A percentile compares a stretch with the other conserved stretches of the same genome.
These are phyloP conservation scores for Gamarada debralockiae DNA, from an alignment of 495 filamentous ascomycete genomes.

Conservation along the genomic window DNA sequence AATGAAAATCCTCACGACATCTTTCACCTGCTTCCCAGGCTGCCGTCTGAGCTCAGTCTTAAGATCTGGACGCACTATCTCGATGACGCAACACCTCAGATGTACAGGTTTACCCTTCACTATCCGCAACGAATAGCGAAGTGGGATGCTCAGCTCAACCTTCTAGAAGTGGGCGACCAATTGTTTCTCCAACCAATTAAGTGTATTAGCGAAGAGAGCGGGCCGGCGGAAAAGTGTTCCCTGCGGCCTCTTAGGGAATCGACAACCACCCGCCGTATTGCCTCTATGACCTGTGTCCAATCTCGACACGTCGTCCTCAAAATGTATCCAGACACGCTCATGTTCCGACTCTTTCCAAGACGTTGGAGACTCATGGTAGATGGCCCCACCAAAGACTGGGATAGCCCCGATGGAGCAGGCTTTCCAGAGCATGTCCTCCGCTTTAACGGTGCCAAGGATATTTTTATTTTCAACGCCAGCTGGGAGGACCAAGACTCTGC, in stretches of 20 bases:
- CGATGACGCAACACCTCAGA: not conserved
- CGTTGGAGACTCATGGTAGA: not conserved
- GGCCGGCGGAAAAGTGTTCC: not conserved
- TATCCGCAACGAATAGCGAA: not conserved
- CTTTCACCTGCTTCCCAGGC: not conserved
- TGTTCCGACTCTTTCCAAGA: not conserved
- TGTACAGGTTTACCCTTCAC: conserved; percentile 1
- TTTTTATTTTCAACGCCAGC: not conserved
- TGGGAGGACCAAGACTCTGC: not conserved
- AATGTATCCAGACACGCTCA: not conserved
- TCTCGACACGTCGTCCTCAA: not conserved
- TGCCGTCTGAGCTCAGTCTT: not conserved
- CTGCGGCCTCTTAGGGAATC: not conserved
- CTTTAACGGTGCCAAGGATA: conserved; percentile 2
- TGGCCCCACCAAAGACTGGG: not conserved
- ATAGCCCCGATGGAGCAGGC: too few species aligned
- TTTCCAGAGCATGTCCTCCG: conserved; percentile 1
- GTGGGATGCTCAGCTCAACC: not conserved
- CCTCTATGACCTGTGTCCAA: not conserved
- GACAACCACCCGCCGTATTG: not conserved
- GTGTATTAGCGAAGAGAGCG: not conserved
- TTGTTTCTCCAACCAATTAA: not conserved
- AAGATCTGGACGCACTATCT: not conserved
- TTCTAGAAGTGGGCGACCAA: not conserved
- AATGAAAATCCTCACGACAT: too few species aligned